phyloP scores from a whole-genome alignment of 2,329 filamentous ascomycete species.

The Arthrobotrys entomopaga region DNA sequence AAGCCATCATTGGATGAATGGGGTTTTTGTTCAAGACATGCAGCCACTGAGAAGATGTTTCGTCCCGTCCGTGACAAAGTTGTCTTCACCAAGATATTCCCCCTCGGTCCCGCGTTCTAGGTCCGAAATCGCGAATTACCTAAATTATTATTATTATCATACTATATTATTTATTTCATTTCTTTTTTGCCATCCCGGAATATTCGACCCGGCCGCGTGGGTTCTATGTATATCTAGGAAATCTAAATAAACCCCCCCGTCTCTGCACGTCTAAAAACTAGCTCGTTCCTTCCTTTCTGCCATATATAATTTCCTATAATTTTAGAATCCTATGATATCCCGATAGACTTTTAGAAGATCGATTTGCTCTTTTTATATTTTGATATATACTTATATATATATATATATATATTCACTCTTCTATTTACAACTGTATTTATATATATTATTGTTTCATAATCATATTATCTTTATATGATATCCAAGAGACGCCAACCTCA shows the following conservation, averaged over 20 bases:
- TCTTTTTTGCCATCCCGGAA: slow-evolving; percentile 4
- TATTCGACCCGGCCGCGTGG: slow-evolving; percentile 34
- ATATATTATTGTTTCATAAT: background rate
- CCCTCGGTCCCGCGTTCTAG: slow-evolving; percentile 38
- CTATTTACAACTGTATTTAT: background rate
- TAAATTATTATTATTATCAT: background rate
- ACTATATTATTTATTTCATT: background rate
- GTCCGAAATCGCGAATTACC: slow-evolving; percentile 24
- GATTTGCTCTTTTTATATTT: too few relatives aligned
- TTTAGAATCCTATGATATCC: background rate
- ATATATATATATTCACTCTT: background rate
- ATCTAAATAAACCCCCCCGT: too few relatives aligned
- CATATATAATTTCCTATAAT: background rate
- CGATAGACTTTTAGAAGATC: background rate
- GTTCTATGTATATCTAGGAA: slow-evolving; percentile 35
- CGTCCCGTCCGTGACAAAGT: slow-evolving; percentile 6
- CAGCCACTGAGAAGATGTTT: background rate
- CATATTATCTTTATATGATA: too few relatives aligned
- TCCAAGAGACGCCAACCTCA: too few relatives aligned
- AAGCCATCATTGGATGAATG: background rate
- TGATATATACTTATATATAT: background rate
- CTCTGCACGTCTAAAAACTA: background rate
- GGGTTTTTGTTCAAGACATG: background rate
- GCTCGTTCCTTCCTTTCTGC: background rate
- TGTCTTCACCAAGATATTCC: slow-evolving; percentile 12